A percentile compares a stretch with the other conserved stretches of the same genome.
These are phyloP conservation scores for Solanum infundibuliforme DNA, from an alignment of 257 asterid species.

Conservation along the genomic window DNA sequence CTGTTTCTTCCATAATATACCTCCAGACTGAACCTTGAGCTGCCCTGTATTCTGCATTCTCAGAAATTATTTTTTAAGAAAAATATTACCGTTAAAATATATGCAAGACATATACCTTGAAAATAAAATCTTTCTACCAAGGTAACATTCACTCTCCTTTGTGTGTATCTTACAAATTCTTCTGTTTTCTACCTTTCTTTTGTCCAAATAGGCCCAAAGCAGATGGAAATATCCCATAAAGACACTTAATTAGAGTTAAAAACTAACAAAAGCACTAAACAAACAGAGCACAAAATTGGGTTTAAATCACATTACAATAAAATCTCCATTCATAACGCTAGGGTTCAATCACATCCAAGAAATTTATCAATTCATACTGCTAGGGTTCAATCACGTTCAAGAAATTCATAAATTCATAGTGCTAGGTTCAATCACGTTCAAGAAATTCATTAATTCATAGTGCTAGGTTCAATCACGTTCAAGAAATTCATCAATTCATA, in stretches of 20 bases:
- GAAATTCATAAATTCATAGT: no score
- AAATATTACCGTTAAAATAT: neutral
- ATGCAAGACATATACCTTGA: neutral
- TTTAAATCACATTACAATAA: neutral
- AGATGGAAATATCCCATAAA: neutral
- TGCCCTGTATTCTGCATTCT: slow-evolving; percentile 77
- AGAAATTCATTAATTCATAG: neutral
- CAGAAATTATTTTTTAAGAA: neutral
- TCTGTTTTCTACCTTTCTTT: neutral
- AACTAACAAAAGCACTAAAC: neutral
- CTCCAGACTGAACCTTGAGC: slow-evolving; percentile 72
- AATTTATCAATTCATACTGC: neutral
- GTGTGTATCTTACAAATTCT: neutral
- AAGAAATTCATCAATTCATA: neutral
- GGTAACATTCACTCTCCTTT: neutral
- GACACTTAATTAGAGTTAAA: neutral
- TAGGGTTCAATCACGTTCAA: neutral
- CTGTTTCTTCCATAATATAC: slow-evolving; percentile 87
- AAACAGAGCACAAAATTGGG: neutral
- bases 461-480: neutral
- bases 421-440: neutral
- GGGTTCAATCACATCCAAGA: neutral
- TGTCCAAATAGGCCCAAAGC: neutral
- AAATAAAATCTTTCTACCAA: neutral
- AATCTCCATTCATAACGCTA: neutral